Evolutionary conservation across 1,284 basidiomycete genomes (phyloP).

Genomic region (Cryptococcus sp.): DNA sequence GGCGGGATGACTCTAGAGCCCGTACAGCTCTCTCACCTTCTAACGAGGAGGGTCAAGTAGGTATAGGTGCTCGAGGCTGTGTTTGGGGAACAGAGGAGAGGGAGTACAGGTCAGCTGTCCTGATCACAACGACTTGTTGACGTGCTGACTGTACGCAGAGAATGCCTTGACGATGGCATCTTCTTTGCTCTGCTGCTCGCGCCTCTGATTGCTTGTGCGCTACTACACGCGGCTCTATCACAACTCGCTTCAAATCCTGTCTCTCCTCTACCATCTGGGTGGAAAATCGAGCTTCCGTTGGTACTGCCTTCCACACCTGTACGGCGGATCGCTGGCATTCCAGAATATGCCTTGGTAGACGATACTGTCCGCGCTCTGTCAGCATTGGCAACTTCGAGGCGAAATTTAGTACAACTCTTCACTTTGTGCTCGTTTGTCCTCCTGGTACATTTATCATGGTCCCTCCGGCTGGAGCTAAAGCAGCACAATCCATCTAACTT

Average conservation of each 20-base stretch:
- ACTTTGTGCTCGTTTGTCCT: conserved; percentile 77
- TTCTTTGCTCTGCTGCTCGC: conserved; percentile 75
- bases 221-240: conserved; percentile 59
- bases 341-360: conserved; percentile 35
- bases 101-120: conserved; percentile 45
- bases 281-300: conserved; percentile 74
- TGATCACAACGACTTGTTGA: not conserved
- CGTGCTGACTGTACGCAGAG: conserved; percentile 54
- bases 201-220: conserved; percentile 70
- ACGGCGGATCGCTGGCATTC: conserved; percentile 17
- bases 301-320: conserved; percentile 49
- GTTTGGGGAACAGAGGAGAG: conserved; percentile 53
- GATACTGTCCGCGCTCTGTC: conserved; percentile 58
- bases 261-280: conserved; percentile 60
- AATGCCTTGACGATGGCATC: conserved; percentile 78
- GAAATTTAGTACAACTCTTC: conserved; percentile 72
- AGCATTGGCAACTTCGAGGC: conserved; percentile 69
- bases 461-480: conserved; percentile 66
- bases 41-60: conserved; percentile 26
- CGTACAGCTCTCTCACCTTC: conserved; percentile 7
- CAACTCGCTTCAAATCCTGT: conserved; percentile 33
- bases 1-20: conserved; percentile 18
- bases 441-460: conserved; percentile 72
- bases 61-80: conserved; percentile 36
- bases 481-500: conserved; percentile 9